These are phyloP conservation scores for Chrysoporthe puriensis DNA, from an alignment of 2,329 filamentous ascomycete genomes.

Conservation along the genomic window DNA sequence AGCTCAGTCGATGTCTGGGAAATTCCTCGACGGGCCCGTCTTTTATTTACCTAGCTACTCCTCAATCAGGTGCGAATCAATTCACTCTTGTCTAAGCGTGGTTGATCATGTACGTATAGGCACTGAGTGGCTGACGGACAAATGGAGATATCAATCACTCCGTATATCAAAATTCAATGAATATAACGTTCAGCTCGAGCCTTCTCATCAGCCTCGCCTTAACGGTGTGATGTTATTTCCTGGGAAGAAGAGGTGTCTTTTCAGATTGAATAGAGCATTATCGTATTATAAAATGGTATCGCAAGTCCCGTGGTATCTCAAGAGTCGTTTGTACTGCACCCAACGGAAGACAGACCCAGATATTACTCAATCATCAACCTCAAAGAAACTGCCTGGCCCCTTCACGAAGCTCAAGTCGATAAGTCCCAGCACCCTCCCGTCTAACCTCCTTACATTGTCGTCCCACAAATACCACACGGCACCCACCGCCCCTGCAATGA, in stretches of 20 bases:
- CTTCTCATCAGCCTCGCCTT: too few species aligned
- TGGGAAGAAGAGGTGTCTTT: not conserved
- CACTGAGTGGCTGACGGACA: not conserved
- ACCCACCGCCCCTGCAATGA: constrained; percentile 41
- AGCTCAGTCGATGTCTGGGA: not conserved
- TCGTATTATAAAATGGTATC: not conserved
- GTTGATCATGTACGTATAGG: not conserved
- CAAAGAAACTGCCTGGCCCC: constrained; percentile 50
- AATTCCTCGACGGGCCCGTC: not conserved
- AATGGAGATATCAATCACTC: too few species aligned
- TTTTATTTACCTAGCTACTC: not conserved
- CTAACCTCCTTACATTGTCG: constrained; percentile 46
- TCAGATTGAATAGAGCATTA: not conserved
- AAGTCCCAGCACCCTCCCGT: constrained; percentile 52
- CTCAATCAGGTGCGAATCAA: not conserved
- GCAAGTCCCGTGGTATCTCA: not conserved
- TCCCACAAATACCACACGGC: constrained; percentile 47
- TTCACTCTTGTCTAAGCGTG: not conserved
- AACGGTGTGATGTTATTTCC: not conserved
- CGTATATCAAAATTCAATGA: not conserved
- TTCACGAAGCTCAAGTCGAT: constrained; percentile 50
- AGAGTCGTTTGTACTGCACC: not conserved
- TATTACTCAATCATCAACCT: constrained; percentile 39
- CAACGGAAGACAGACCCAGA: not conserved
- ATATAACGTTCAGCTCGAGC: not conserved